Base-by-base conservation (phyloP, 306 rosid genomes). In the Cicer yamashitae region DNA sequence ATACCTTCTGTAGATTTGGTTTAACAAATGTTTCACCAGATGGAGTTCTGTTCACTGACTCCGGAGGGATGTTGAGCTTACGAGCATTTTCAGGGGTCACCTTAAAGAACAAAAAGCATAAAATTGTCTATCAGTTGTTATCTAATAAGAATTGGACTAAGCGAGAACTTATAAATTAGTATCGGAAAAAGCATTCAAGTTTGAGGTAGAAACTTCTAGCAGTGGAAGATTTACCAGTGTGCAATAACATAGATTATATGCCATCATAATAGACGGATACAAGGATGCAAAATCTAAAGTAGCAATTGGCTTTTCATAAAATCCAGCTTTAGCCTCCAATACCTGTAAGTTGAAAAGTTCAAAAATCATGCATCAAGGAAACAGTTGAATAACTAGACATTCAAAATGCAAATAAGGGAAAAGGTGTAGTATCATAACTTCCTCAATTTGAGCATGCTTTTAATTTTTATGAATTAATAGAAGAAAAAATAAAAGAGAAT, bases 211-310 rank as follows among this genome's bases (percentile, higher is more conserved):
- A 70, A 67, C 48, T 34, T 74, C 66, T 72, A 70, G 79, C 20
- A 74, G 44, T 17, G 46, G 43, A 71, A 84, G 71, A 78, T 47
- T 83, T 87, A 94, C 98, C 97, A 94, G 88, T 75, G 98, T 90
- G 85, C 98, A 94, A 84, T 94, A 94, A 77, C 98, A 94, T 82
- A 94, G 82, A 83, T 94, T 94, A 89, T 94, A 94, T 65, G 98
- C 98, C 98, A 94, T 94, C 98, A 94, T 94, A 65, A 94, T 94
- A 39, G 98, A 94, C 30, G 98, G 98, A 87, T 94, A 94, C 83
- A 94, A 77, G 25, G 98, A 94, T 66, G 98, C 98, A 79, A 94
- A 94, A 86, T 94, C 98, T 85, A 94, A 84, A 20, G 98, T 94
- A 81, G 97, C 97, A 85, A 94, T 94, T 58, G 98, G 98, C 79